Evolutionary conservation across 345 rosid genomes (phyloP), one percentile per base, ranked within the genome.

Genomic region (Lagerstroemia speciosa): DNA sequence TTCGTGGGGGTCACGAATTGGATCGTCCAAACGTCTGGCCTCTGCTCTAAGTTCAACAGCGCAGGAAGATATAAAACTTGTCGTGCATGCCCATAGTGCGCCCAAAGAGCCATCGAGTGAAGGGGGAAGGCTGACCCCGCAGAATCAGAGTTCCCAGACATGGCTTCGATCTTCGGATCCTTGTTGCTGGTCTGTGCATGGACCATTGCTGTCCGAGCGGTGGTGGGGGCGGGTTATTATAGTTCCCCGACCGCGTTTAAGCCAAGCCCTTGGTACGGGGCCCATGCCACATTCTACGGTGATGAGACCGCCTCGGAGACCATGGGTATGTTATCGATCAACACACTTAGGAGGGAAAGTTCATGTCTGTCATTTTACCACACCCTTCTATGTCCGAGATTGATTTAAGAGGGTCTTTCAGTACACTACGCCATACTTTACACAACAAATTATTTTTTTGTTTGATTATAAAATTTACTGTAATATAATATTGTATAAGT

Each of bases 211-310:
- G 69, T 69, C 24, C 74, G 52, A 53, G 22, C 78, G 3, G 61
- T 24, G 3, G 69, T 46, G 0, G 71, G 38, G 0, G 67, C 58
- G 17, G 76, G 73, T 43, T 76, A 74, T 68, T 22, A 30, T 33
- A 41, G 1, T 10, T 0, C 76, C 0, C 68, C 53, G 0, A 29
- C 64, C 5, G 71, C 64, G 16, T 90, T 82, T 72, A 68, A 48
- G 45, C 83, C 96, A 15, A 73, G 85, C 50, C 73, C 73, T 66
- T 88, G 91, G 93, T 43, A 65, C 20, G 62, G 57, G 2, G 93
- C 91, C 10, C 86, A 84, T 65, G 93, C 91, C 65, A 88, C 93
- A 53, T 86, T 88, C 60, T 88, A 88, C 65, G 93, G 93, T 2
- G 90, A 88, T 20, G 87, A 84, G 74, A 78, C 83, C 34, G 93